phyloP scores from a whole-genome alignment of 2,329 filamentous ascomycete species.

The Penicillium vulpinum region DNA sequence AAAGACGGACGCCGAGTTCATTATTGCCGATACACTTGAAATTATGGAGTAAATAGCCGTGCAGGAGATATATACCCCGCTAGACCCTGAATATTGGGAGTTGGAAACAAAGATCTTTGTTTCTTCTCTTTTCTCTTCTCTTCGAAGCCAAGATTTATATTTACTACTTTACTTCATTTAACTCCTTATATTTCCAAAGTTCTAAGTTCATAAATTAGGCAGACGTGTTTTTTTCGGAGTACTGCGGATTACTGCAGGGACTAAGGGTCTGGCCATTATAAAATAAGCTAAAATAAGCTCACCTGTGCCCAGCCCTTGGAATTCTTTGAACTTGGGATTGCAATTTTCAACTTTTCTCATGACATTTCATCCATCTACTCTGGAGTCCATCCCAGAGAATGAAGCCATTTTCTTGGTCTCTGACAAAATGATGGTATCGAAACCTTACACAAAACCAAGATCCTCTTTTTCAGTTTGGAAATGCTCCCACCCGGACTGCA shows the following conservation, averaged over 20 bases:
- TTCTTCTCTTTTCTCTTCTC: too few species aligned
- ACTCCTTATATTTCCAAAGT: too few species aligned
- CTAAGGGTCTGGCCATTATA: too few species aligned
- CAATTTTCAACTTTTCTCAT: not conserved
- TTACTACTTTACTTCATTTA: too few species aligned
- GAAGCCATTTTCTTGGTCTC: not conserved
- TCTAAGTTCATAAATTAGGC: not conserved
- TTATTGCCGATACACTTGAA: conserved; percentile 59
- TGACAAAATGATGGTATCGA: not conserved
- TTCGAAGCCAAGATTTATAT: too few species aligned
- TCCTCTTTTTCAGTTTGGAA: conserved; percentile 2
- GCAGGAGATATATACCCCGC: not conserved
- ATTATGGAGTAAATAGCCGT: conserved; percentile 52
- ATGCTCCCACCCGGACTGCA: conserved; percentile 7
- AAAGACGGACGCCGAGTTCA: conserved; percentile 70
- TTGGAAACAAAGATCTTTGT: not conserved
- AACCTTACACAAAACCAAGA: not conserved
- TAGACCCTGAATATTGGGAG: not conserved
- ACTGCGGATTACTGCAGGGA: too few species aligned
- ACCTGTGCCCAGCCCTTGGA: not conserved
- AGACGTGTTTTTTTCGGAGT: not conserved
- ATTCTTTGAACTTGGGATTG: too few species aligned
- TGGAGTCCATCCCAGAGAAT: not conserved
- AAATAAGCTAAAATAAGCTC: not conserved
- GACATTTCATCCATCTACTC: not conserved